These are phyloP conservation scores for Ceratobasidium theobromae DNA, from an alignment of 1,284 basidiomycete genomes.

Conservation along the genomic window DNA sequence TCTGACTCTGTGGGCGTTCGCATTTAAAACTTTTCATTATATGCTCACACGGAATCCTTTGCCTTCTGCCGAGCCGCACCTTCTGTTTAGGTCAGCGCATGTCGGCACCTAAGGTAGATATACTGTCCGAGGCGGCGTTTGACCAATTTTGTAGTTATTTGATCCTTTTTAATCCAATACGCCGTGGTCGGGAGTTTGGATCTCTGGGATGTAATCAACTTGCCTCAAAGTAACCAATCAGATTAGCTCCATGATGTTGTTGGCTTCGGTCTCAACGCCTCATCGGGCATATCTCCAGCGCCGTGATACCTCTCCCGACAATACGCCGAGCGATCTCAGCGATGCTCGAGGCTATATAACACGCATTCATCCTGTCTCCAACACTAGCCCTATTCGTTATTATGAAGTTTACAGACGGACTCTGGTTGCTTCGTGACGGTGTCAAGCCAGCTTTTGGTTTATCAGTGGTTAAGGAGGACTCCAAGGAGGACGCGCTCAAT, in stretches of 20 bases:
- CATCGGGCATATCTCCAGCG: slow-evolving; percentile 32
- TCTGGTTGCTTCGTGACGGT: slow-evolving; percentile 66
- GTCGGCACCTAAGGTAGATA: neutral
- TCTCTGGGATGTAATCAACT: neutral
- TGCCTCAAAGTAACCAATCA: neutral
- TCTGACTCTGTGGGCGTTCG: neutral
- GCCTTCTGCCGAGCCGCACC: slow-evolving; percentile 27
- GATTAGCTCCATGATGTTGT: neutral
- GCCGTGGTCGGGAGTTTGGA: neutral
- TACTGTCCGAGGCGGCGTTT: neutral
- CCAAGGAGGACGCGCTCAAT: slow-evolving; percentile 53
- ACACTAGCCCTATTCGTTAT: neutral
- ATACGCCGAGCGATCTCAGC: slow-evolving; percentile 9
- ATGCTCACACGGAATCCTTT: neutral
- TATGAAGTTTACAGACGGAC: slow-evolving; percentile 55
- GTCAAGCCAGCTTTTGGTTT: slow-evolving; percentile 60
- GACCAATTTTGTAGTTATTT: neutral
- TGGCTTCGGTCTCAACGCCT: slow-evolving; percentile 22
- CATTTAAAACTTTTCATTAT: slow-evolving; percentile 5
- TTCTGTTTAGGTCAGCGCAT: slow-evolving; percentile 20
- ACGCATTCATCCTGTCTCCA: neutral
- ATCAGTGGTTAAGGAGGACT: slow-evolving; percentile 42
- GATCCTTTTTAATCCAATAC: neutral
- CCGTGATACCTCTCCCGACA: slow-evolving; percentile 1
- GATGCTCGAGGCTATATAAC: slow-evolving; percentile 16